Conservation (phyloP, 768 basidiomycete species). For the Kwoniella dejecticola region DNA sequence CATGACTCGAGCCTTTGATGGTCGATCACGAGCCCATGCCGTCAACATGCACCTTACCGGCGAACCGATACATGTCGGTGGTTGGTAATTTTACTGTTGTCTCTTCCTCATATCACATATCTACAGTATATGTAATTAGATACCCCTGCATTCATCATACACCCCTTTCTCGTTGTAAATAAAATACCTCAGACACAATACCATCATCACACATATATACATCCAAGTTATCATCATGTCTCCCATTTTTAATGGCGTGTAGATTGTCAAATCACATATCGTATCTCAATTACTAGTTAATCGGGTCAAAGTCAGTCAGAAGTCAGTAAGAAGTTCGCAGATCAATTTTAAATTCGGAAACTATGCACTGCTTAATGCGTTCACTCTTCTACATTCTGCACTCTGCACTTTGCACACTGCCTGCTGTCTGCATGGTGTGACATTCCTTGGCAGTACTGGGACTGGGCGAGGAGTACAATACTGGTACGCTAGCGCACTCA, state of each 20-base stretch:
- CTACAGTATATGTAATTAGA: background rate
- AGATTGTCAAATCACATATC: too few relatives aligned
- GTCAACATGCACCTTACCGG: constrained; percentile 16
- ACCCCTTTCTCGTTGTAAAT: constrained; percentile 8
- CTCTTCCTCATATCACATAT: background rate
- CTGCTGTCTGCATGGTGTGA: too few relatives aligned
- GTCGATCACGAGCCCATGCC: constrained; percentile 25
- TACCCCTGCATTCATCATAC: constrained; percentile 6
- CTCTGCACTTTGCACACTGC: too few relatives aligned
- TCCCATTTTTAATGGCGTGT: background rate
- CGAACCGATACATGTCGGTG: constrained; percentile 33
- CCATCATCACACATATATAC: background rate
- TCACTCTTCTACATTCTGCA: too few relatives aligned
- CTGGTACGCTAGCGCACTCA: too few relatives aligned
- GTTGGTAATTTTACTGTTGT: constrained; percentile 21
- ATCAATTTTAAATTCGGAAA: too few relatives aligned
- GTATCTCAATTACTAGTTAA: too few relatives aligned
- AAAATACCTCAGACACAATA: background rate
- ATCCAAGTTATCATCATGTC: constrained; percentile 7
- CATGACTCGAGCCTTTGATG: constrained; percentile 25
- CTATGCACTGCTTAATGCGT: constrained; percentile 9
- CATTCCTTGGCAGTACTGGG: too few relatives aligned
- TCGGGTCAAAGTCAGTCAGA: constrained; percentile 3
- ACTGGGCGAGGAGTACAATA: too few relatives aligned
- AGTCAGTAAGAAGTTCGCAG: background rate